Evolutionary conservation across 2,329 filamentous ascomycete genomes (phyloP), one percentile per base, ranked within the genome.

Genomic region (Aspergillus udagawae): DNA sequence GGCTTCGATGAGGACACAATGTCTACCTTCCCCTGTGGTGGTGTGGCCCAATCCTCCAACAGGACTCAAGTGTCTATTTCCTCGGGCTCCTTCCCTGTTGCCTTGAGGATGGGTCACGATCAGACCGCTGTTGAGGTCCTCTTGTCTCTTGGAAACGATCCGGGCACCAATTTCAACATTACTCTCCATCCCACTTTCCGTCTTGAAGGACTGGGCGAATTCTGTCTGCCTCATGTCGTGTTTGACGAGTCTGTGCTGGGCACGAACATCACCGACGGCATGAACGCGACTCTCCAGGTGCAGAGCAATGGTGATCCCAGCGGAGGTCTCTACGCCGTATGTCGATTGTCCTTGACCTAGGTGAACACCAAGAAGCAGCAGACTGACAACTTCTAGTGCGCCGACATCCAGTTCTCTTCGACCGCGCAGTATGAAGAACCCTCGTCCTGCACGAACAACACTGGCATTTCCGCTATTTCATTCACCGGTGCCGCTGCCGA

Each of bases 381-480:
- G 32, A 47, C 53, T 14, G 49, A 52, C 53, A 50, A 42, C 54
- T 12, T 21, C 49, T 41, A 88, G 85, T 92, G 89, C 72, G 86
- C 88, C 67, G 89, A 92, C 65, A 83, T 92, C 63, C 86, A 83
- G 27, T 87, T 92, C 75, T 82, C 80, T 32, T 75, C 77, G 52
- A 75, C 76, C 10, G 78, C 83, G 4, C 76, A 79, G 20, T 70
- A 75, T 8, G 68, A 75, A 27, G 75, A 70, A 25, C 65, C 70
- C 23, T 74, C 75, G 44, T 73, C 80, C 56, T 91, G 87, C 80
- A 76, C 74, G 61, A 88, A 84, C 63, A 80, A 79, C 61, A 84
- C 80, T 9, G 82, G 81, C 35, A 76, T 90, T 48, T 77, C 75
- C 4, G 77, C 81, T 7, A 70, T 70, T 17, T 63, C 75, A 41